Evolutionary conservation across 768 basidiomycete species (phyloP).

Genomic region (Lepiota brunneoincarnata): DNA sequence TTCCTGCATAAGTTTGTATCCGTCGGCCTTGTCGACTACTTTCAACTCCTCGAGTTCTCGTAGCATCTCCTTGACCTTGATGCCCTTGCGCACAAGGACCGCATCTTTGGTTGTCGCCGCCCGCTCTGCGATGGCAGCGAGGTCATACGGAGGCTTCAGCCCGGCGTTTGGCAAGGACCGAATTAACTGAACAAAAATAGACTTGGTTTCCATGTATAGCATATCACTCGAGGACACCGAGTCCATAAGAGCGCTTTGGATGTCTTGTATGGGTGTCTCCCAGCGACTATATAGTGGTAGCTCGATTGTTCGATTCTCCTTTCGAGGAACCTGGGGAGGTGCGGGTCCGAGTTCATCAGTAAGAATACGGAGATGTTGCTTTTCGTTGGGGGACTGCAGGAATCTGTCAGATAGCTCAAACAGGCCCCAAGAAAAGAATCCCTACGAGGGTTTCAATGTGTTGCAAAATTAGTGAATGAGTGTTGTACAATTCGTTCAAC

Average conservation of each 20-base stretch:
- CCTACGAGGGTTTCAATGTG: slow-evolving; percentile 93
- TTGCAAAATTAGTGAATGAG: slow-evolving; percentile 91
- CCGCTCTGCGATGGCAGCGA: slow-evolving; percentile 85
- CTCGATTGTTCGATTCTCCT: slow-evolving; percentile 95
- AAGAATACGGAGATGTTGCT: slow-evolving; percentile 93
- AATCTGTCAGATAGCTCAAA: neutral
- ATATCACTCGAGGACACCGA: slow-evolving; percentile 97
- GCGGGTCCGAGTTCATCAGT: slow-evolving; percentile 95
- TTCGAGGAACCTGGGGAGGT: slow-evolving; percentile 93
- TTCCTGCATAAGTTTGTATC: slow-evolving; percentile 94
- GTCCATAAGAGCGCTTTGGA: slow-evolving; percentile 95
- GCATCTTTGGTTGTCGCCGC: slow-evolving; percentile 98
- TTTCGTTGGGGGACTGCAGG: slow-evolving; percentile 89
- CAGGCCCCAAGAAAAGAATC: slow-evolving; percentile 6
- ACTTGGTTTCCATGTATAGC: slow-evolving; percentile 99
- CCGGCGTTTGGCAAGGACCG: slow-evolving; percentile 87
- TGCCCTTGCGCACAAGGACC: slow-evolving; percentile 91
- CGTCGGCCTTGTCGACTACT: slow-evolving; percentile 78
- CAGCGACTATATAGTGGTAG: slow-evolving; percentile 93
- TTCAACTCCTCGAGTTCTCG: slow-evolving; percentile 91
- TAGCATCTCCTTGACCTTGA: slow-evolving; percentile 99
- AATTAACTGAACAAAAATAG: slow-evolving; percentile 96
- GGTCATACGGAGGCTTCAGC: slow-evolving; percentile 87
- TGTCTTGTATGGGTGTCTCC: slow-evolving; percentile 99
- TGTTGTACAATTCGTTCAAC: slow-evolving; percentile 98